Conservation (phyloP, 805 yeast genomes). For the Teunomyces pallodes region DNA sequence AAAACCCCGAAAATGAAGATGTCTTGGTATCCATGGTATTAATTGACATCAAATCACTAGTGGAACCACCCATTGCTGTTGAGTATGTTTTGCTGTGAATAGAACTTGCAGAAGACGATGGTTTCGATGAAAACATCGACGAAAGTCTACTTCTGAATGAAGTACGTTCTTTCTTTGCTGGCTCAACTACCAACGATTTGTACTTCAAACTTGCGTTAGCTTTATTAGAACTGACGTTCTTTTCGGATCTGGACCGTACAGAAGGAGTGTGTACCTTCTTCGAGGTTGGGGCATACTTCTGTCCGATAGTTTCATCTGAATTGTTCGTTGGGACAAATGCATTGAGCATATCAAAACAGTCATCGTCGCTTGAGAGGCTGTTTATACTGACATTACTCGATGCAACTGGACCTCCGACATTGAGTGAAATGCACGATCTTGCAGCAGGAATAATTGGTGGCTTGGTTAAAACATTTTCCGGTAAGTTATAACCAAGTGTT, state of each 20-base stretch:
- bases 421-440: slow-evolving; percentile 4
- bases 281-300: neutral
- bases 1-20: slow-evolving; percentile 23
- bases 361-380: slow-evolving; percentile 14
- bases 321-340: slow-evolving; percentile 13
- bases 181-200: slow-evolving; percentile 8
- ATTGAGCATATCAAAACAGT: slow-evolving; percentile 23
- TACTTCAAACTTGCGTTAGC: slow-evolving; percentile 11
- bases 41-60: slow-evolving; percentile 17
- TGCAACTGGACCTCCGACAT: neutral
- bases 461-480: slow-evolving; percentile 27
- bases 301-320: slow-evolving; percentile 3
- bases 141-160: slow-evolving; percentile 16
- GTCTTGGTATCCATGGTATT: slow-evolving; percentile 13
- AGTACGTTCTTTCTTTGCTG: slow-evolving; percentile 10
- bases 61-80: neutral
- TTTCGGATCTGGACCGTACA: slow-evolving; percentile 2
- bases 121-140: slow-evolving; percentile 9
- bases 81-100: slow-evolving; percentile 1
- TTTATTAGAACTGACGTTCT: slow-evolving; percentile 7
- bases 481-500: slow-evolving; percentile 27
- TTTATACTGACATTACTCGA: slow-evolving; percentile 6
- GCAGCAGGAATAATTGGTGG: slow-evolving; percentile 22
- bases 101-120: neutral
- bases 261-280: slow-evolving; percentile 1